phyloP scores from a whole-genome alignment of 371 early-diverging fungal species.

The Apophysomyces sp. region DNA sequence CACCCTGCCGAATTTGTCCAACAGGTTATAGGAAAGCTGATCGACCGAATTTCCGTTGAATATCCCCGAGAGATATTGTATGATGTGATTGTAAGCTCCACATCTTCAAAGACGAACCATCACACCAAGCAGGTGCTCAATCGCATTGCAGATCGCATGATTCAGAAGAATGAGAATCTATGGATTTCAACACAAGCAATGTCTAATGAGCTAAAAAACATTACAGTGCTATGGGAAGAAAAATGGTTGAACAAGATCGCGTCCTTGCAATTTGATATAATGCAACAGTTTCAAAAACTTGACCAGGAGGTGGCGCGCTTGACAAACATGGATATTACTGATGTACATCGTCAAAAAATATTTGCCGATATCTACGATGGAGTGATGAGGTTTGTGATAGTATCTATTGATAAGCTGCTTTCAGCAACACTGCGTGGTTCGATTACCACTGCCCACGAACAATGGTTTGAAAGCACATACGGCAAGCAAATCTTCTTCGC shows the following conservation, averaged over 20 bases:
- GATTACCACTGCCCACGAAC: slow-evolving; percentile 63
- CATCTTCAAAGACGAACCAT: slow-evolving; percentile 45
- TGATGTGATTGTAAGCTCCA: slow-evolving; percentile 65
- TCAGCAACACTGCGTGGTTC: slow-evolving; percentile 31
- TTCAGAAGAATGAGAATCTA: slow-evolving; percentile 42
- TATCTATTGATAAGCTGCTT: slow-evolving; percentile 52
- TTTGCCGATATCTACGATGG: slow-evolving; percentile 57
- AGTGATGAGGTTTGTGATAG: slow-evolving; percentile 60
- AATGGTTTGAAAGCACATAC: slow-evolving; percentile 63
- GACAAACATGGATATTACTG: slow-evolving; percentile 35
- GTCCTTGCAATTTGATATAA: slow-evolving; percentile 61
- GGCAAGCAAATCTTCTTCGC: slow-evolving; percentile 54
- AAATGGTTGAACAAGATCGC: slow-evolving; percentile 72
- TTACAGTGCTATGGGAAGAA: slow-evolving; percentile 86
- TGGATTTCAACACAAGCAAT: slow-evolving; percentile 59
- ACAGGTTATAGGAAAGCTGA: slow-evolving; percentile 45
- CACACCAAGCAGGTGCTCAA: slow-evolving; percentile 42
- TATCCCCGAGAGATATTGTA: slow-evolving; percentile 73
- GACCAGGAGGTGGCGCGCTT: slow-evolving; percentile 54
- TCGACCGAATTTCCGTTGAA: slow-evolving; percentile 58
- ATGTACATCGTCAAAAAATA: slow-evolving; percentile 40
- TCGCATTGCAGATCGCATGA: slow-evolving; percentile 45
- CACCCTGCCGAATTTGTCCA: slow-evolving; percentile 66
- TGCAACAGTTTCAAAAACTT: slow-evolving; percentile 54
- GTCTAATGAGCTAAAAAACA: slow-evolving; percentile 67